phyloP scores from a whole-genome alignment of 2,329 filamentous ascomycete species.

The Blastomyces silverae region DNA sequence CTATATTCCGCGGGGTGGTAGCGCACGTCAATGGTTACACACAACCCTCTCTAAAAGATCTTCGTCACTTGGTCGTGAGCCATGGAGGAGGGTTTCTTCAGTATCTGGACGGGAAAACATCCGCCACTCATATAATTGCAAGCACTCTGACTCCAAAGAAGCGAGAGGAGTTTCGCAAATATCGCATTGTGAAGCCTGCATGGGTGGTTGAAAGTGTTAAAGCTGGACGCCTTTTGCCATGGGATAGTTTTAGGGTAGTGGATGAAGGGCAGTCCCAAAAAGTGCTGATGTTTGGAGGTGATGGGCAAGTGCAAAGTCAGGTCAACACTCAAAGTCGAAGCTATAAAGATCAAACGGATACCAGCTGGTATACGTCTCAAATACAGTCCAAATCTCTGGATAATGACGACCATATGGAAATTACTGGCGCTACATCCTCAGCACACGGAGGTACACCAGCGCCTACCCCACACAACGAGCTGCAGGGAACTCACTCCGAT shows the following conservation, averaged over 20 bases:
- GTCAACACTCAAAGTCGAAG: constrained; percentile 53
- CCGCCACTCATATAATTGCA: constrained; percentile 92
- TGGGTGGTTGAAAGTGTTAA: constrained; percentile 89
- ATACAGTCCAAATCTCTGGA: constrained; percentile 41
- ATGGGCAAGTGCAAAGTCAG: constrained; percentile 61
- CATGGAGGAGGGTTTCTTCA: constrained; percentile 95
- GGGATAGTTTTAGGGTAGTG: constrained; percentile 76
- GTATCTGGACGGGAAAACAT: constrained; percentile 89
- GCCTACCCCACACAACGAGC: not conserved
- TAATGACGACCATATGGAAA: not conserved
- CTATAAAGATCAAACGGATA: constrained; percentile 74
- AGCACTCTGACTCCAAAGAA: constrained; percentile 89
- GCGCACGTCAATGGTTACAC: constrained; percentile 94
- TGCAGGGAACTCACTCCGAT: not conserved
- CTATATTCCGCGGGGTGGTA: constrained; percentile 84
- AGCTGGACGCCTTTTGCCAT: constrained; percentile 73
- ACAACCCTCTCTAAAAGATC: constrained; percentile 80
- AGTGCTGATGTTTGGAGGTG: constrained; percentile 55
- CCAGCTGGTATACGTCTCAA: constrained; percentile 75
- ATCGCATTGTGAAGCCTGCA: constrained; percentile 86
- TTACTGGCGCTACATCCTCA: not conserved
- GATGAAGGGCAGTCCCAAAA: constrained; percentile 80
- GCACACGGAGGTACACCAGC: not conserved
- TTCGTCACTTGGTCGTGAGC: constrained; percentile 79
- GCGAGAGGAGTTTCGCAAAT: constrained; percentile 74